A percentile compares a stretch with the other conserved stretches of the same genome.
Conservation (phyloP, 352 stramenopile genomes). For the Phytophthora quininea region DNA sequence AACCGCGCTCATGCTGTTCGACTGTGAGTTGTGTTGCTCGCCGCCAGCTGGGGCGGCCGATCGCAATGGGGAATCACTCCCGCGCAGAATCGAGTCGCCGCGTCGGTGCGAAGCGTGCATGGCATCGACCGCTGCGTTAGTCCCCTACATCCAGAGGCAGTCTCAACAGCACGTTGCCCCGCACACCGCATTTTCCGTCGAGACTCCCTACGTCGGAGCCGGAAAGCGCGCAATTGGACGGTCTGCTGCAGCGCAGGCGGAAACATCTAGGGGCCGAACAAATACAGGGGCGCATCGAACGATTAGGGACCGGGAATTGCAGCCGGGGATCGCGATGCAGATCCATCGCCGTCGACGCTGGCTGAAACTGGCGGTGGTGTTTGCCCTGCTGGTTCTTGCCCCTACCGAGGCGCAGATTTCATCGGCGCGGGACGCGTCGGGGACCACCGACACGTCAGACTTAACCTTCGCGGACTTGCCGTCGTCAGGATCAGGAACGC, state of each 20-base stretch:
- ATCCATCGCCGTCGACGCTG: slow-evolving; percentile 22
- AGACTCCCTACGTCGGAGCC: slow-evolving; percentile 3
- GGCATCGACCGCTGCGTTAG: slow-evolving; percentile 13
- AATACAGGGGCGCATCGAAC: not conserved
- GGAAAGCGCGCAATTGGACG: not conserved
- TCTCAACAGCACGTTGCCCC: slow-evolving; percentile 11
- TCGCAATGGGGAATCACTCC: slow-evolving; percentile 28
- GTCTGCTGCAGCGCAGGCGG: not conserved
- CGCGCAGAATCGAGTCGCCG: slow-evolving; percentile 35
- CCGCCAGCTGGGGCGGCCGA: slow-evolving; percentile 29
- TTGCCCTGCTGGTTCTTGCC: slow-evolving; percentile 4
- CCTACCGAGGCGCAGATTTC: slow-evolving; percentile 27
- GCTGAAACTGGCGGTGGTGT: slow-evolving; percentile 27
- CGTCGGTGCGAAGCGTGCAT: slow-evolving; percentile 30
- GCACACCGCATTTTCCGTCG: slow-evolving; percentile 26
- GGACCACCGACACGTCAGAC: not conserved
- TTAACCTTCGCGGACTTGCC: not conserved
- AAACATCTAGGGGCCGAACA: slow-evolving; percentile 4
- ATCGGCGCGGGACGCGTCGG: no score
- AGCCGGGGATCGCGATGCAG: slow-evolving; percentile 22
- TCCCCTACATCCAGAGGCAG: slow-evolving; percentile 37
- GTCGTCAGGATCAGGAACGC: not conserved
- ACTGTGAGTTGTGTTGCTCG: slow-evolving; percentile 5
- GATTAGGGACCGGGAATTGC: not conserved
- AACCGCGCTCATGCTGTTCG: not conserved